Conservation (phyloP, 306 rosid species). For the Quercus variabilis region DNA sequence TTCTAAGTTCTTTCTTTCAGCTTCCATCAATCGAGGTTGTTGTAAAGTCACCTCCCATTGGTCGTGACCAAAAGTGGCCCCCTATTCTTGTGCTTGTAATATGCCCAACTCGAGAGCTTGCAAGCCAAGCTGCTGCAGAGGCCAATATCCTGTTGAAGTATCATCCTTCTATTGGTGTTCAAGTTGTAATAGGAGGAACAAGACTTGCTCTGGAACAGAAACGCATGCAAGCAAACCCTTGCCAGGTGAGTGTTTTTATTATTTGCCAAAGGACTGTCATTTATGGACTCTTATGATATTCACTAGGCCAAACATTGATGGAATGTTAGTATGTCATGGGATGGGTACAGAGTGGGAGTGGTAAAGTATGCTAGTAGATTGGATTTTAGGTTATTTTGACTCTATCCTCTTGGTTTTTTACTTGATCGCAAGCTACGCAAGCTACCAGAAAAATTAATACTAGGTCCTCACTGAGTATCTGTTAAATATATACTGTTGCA, state of each 20-base stretch:
- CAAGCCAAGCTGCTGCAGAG: slow-evolving; percentile 87
- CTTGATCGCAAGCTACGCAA: not conserved
- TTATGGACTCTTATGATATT: not conserved
- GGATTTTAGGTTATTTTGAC: not conserved
- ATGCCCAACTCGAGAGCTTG: slow-evolving; percentile 98
- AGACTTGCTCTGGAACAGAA: slow-evolving; percentile 83
- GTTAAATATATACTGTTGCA: not conserved
- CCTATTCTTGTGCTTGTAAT: slow-evolving; percentile 85
- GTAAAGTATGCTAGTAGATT: not conserved
- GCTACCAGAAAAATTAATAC: slow-evolving; percentile 4
- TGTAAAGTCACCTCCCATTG: slow-evolving; percentile 56
- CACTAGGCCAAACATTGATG: slow-evolving; percentile 7
- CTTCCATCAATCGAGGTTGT: slow-evolving; percentile 95
- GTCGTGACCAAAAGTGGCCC: slow-evolving; percentile 63
- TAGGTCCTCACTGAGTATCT: not conserved
- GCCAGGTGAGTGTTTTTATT: slow-evolving; percentile 59
- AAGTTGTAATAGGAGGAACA: slow-evolving; percentile 97
- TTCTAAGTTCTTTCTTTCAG: slow-evolving; percentile 43
- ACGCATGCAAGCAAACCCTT: slow-evolving; percentile 84
- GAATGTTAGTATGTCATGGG: not conserved
- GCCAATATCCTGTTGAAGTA: slow-evolving; percentile 75
- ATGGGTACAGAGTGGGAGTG: not conserved
- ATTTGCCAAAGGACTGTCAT: slow-evolving; percentile 4
- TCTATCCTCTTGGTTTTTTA: not conserved
- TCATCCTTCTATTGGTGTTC: slow-evolving; percentile 83